Evolutionary conservation across 441 rosid genomes (phyloP), one percentile per base, ranked within the genome.

Genomic region (Populus hybrid): DNA sequence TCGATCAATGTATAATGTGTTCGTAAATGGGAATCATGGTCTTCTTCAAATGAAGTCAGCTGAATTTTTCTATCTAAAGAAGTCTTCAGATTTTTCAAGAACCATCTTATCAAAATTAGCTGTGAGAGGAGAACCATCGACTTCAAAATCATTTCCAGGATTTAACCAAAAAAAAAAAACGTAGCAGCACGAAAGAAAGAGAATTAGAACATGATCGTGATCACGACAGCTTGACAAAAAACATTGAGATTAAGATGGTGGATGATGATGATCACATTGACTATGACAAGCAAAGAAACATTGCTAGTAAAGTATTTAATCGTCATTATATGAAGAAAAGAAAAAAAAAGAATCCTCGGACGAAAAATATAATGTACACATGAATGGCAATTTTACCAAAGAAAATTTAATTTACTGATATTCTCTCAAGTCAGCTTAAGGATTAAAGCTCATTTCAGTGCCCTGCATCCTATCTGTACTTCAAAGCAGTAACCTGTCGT

Each of bases 391-490:
- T n/a, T 71, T 2, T 10, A 32, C 18, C 59, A 63, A 70, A 63
- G 8, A 75, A 69, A 59, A 6, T 28, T 12, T 0, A 28, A 30
- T 28, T 59, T 21, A 42, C 36, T 34, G 8, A 34, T 34, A 34
- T 34, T 34, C 36, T 34, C 36, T 34, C 69, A 76, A 9, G 35
- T 67, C 59, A 72, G 28, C 67, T 80, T 42, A 79, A 40, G 79
- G 69, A 75, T 68, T 28, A 72, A 89, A 89, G 65, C 30, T 30
- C 87, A 92, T 83, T 23, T 86, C 86, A 1, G 90, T 88, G 87
- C 87, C 86, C 78, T 85, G 74, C 91, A 94, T 83, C 83, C 90
- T 79, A 78, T 79, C 90, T 16, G 89, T 81, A 50, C 97, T 98
- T 70, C 84, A 64, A 75, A 95, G 97, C 18, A 87, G 80, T 69